Conservation (phyloP, 805 yeast species). For the Teunomyces tritomae region DNA sequence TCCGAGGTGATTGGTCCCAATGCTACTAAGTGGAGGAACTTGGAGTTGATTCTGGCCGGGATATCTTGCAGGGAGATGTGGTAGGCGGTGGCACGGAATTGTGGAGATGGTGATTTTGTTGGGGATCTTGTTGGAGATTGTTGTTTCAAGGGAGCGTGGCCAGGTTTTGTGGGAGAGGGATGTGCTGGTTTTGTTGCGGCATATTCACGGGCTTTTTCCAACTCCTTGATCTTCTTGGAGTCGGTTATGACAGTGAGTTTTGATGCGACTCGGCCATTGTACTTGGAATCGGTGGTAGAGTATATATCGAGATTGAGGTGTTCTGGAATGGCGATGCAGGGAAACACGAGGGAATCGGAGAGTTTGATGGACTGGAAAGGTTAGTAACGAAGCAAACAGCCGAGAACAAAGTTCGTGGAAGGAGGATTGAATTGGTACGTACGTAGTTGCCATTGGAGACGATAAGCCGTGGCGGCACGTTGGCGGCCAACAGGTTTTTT, state of each 20-base stretch:
- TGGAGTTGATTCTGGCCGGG: slow-evolving; percentile 10
- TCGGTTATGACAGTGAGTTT: slow-evolving; percentile 33
- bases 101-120: not conserved
- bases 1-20: slow-evolving; percentile 43
- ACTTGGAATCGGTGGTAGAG: slow-evolving; percentile 13
- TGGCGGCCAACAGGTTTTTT: slow-evolving; percentile 13
- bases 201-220: slow-evolving; percentile 3
- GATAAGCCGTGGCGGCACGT: slow-evolving; percentile 27
- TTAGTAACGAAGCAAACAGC: too few relatives aligned
- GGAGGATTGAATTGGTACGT: slow-evolving; percentile 14
- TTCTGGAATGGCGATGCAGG: slow-evolving; percentile 34
- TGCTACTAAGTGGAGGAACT: slow-evolving; percentile 46
- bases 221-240: slow-evolving; percentile 20
- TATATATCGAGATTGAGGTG: slow-evolving; percentile 37
- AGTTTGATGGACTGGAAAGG: slow-evolving; percentile 27
- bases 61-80: slow-evolving; percentile 2
- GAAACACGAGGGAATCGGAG: slow-evolving; percentile 24
- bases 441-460: slow-evolving; percentile 37
- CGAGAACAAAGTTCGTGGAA: too few relatives aligned
- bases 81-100: slow-evolving; percentile 5
- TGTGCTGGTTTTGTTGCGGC: not conserved
- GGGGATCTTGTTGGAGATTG: slow-evolving; percentile 1
- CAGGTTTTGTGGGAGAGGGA: not conserved
- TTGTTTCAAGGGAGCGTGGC: not conserved
- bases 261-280: slow-evolving; percentile 30